A percentile compares a stretch with the other conserved stretches of the same genome.
These are phyloP conservation scores for Telfairia occidentalis DNA, from an alignment of 331 rosid genomes.

Conservation along the genomic window DNA sequence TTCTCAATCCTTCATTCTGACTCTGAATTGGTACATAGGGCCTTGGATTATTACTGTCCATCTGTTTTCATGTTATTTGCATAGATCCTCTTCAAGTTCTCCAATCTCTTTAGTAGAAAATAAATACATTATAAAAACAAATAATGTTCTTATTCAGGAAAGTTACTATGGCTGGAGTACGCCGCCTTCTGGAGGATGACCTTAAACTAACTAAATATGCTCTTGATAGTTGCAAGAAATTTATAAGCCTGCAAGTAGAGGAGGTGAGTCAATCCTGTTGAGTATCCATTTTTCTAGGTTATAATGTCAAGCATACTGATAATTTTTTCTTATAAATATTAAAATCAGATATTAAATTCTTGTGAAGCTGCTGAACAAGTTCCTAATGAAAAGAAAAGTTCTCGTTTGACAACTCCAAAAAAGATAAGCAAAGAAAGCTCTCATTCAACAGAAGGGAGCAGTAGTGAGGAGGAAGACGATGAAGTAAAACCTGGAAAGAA, in stretches of 20 bases:
- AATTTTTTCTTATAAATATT: slow-evolving; percentile 7
- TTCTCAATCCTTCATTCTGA: background rate
- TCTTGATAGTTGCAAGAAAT: slow-evolving; percentile 62
- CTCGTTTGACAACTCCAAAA: slow-evolving; percentile 40
- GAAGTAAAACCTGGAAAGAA: slow-evolving; percentile 57
- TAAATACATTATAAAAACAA: background rate
- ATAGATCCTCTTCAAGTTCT: background rate
- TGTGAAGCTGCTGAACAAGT: slow-evolving; percentile 33
- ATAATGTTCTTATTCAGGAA: slow-evolving; percentile 28
- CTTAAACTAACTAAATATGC: slow-evolving; percentile 44
- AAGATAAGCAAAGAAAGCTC: slow-evolving; percentile 47
- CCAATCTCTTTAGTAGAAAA: background rate
- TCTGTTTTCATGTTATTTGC: background rate
- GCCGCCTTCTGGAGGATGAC: slow-evolving; percentile 76
- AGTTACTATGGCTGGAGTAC: slow-evolving; percentile 68
- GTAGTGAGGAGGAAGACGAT: slow-evolving; percentile 39
- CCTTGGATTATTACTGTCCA: background rate
- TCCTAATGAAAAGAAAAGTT: slow-evolving; percentile 37
- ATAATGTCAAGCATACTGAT: slow-evolving; percentile 2
- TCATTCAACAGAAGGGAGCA: slow-evolving; percentile 32
- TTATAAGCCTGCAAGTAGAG: slow-evolving; percentile 60
- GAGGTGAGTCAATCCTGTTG: slow-evolving; percentile 37
- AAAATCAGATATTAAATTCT: slow-evolving; percentile 48
- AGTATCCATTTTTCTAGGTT: background rate
- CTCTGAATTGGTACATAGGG: background rate